Conservation (phyloP, 768 basidiomycete genomes). For the Kwoniella dendrophila region DNA sequence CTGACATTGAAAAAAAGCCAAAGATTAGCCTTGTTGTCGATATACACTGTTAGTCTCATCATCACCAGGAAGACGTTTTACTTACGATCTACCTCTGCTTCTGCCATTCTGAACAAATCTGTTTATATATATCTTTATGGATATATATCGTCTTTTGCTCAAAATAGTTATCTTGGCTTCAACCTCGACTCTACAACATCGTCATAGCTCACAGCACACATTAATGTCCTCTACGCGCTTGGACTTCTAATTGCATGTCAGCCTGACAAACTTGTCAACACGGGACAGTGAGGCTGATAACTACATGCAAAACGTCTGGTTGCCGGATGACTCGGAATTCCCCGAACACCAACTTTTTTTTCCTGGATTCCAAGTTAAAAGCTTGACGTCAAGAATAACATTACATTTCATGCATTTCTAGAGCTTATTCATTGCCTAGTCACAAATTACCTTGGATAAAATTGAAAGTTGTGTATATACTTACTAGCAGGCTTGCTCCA, state of each 20-base stretch:
- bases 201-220: neutral
- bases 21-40: neutral
- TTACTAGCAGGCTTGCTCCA: too few species aligned
- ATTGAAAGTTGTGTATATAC: too few species aligned
- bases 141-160: neutral
- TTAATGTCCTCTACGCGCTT: neutral
- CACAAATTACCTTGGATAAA: too few species aligned
- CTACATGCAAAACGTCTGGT: neutral
- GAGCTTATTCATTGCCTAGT: too few species aligned
- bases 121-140: too few species aligned
- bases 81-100: constrained; percentile 31
- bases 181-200: neutral
- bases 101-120: constrained; percentile 19
- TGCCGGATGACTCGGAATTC: neutral
- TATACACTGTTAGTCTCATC: neutral
- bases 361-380: too few species aligned
- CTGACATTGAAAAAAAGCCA: constrained; percentile 18
- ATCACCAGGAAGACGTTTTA: neutral
- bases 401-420: neutral
- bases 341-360: neutral
- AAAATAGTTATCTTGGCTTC: too few species aligned
- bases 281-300: neutral
- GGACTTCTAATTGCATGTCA: neutral
- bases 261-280: neutral
- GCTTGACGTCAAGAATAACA: neutral